A percentile compares a stretch with the other conserved stretches of the same genome.
Evolutionary conservation across 2,329 filamentous ascomycete species (phyloP).

Genomic region (Scedosporium dehoogii): DNA sequence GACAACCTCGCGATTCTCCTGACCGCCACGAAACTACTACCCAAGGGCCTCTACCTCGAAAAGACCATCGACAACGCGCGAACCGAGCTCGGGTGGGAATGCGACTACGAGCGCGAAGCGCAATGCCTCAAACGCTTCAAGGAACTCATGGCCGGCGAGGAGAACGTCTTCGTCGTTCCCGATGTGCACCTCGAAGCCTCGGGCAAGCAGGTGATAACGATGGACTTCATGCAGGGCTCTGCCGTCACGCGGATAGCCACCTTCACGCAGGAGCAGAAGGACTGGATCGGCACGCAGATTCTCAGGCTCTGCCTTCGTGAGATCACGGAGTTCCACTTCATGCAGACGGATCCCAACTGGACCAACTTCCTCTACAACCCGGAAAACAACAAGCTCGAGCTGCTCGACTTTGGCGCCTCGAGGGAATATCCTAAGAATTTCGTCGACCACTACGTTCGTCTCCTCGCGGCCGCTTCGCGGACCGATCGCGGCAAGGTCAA

Average conservation of each 20-base stretch:
- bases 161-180: constrained; percentile 69
- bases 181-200: constrained; percentile 68
- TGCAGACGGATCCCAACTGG: constrained; percentile 99
- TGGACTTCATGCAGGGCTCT: constrained; percentile 80
- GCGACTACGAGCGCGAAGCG: constrained; percentile 86
- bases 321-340: constrained; percentile 89
- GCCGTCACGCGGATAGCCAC: constrained; percentile 72
- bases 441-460: constrained; percentile 66
- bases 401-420: constrained; percentile 91
- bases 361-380: constrained; percentile 95
- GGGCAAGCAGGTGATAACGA: constrained; percentile 80
- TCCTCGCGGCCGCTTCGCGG: constrained; percentile 70
- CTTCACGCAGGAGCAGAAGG: constrained; percentile 72
- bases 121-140: constrained; percentile 68
- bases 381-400: constrained; percentile 61
- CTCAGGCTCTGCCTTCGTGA: constrained; percentile 85
- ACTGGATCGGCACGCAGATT: constrained; percentile 95
- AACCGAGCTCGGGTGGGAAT: constrained; percentile 90
- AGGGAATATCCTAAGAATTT: constrained; percentile 77
- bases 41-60: constrained; percentile 86
- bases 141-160: constrained; percentile 64
- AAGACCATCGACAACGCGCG: constrained; percentile 96
- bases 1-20: constrained; percentile 88
- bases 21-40: constrained; percentile 80
- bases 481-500: constrained; percentile 55